Conservation (phyloP, 169 alveolate genomes). For the Plasmodium fragile region DNA sequence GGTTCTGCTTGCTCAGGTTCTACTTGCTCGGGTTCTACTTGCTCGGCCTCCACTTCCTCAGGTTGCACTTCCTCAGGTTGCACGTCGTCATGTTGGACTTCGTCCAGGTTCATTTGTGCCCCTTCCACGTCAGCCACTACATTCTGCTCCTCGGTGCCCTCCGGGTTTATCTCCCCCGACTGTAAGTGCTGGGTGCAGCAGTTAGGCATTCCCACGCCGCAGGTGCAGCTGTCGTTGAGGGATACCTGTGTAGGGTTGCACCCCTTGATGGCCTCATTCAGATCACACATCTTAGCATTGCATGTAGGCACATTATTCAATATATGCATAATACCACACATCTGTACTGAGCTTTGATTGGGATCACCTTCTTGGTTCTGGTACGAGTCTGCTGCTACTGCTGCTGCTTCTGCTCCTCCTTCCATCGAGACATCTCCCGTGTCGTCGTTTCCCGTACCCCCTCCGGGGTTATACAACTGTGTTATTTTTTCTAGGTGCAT, state of each 20-base stretch:
- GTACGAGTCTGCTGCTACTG: not conserved
- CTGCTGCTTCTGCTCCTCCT: not conserved
- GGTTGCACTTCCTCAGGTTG: not conserved
- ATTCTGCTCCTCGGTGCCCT: not conserved
- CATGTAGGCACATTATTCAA: slow-evolving; percentile 5
- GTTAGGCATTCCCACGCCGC: slow-evolving; percentile 5
- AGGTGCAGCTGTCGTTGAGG: not conserved
- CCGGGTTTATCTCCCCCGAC: not conserved
- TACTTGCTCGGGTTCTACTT: not conserved
- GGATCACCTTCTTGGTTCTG: not conserved
- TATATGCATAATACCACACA: slow-evolving; percentile 25
- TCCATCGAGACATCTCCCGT: not conserved
- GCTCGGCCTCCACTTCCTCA: not conserved
- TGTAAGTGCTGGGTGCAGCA: not conserved
- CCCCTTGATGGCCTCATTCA: slow-evolving; percentile 10
- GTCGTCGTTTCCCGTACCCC: not conserved
- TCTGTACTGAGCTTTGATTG: not conserved
- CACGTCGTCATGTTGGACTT: not conserved
- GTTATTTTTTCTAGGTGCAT: not conserved
- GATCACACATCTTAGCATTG: not conserved
- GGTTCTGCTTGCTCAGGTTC: not conserved
- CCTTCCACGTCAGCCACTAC: not conserved
- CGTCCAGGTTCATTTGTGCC: not conserved
- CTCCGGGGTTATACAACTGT: not conserved
- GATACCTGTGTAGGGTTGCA: not conserved